Conservation (phyloP, 2,329 filamentous ascomycete genomes). For the Penicillium sp. region DNA sequence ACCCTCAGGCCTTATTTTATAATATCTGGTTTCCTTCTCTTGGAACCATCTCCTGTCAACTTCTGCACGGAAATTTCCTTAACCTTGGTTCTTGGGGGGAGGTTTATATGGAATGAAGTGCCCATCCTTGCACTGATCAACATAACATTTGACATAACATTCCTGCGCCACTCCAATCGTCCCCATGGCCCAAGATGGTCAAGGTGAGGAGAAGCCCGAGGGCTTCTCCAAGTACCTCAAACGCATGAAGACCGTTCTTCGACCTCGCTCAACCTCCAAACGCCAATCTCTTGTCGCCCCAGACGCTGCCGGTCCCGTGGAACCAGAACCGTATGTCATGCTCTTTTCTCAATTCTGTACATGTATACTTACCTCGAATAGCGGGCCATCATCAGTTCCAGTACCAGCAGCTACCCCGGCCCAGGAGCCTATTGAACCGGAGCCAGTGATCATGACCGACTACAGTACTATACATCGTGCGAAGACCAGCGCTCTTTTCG, state of each 20-base stretch:
- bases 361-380: background rate
- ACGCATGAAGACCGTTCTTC: constrained; percentile 42
- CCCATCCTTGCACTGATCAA: constrained; percentile 7
- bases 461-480: constrained; percentile 45
- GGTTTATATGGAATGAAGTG: constrained; percentile 16
- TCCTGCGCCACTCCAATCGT: constrained; percentile 15
- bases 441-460: constrained; percentile 28
- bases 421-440: constrained; percentile 5
- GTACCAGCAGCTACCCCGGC: constrained; percentile 8
- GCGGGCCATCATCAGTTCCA: constrained; percentile 1
- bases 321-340: constrained; percentile 19
- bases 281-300: constrained; percentile 27
- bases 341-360: background rate
- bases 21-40: background rate
- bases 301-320: constrained; percentile 16
- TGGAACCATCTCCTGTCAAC: constrained; percentile 3
- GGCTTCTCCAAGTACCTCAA: constrained; percentile 43
- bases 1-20: background rate
- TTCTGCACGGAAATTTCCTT: constrained; percentile 1
- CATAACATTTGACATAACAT: constrained; percentile 17
- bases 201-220: constrained; percentile 28
- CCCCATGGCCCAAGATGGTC: constrained; percentile 12
- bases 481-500: constrained; percentile 48
- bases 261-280: constrained; percentile 33
- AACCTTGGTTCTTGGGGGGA: background rate